These are phyloP conservation scores for Nicotiana attenuata DNA, from an alignment of 257 asterid species.

Conservation along the genomic window DNA sequence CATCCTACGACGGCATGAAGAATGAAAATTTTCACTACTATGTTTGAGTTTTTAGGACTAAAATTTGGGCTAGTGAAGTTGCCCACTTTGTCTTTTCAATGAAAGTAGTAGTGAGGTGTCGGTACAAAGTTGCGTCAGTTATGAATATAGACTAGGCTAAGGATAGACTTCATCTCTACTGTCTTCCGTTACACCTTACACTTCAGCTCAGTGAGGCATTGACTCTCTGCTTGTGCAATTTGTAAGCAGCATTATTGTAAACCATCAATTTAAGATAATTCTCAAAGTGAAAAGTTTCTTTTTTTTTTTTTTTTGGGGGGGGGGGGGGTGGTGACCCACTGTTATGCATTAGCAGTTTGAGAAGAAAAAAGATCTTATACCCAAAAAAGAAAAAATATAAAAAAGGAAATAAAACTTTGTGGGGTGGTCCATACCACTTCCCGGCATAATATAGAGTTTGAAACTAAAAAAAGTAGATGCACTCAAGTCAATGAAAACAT, in stretches of 20 bases:
- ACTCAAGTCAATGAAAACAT: slow-evolving; percentile 20
- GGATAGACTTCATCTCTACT: too few species aligned
- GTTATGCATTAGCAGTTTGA: not conserved
- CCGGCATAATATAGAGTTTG: slow-evolving; percentile 4
- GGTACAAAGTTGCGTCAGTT: too few species aligned
- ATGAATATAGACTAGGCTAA: too few species aligned
- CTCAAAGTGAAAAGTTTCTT: not conserved
- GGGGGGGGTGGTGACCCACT: not conserved
- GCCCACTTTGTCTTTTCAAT: too few species aligned
- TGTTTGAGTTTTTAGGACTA: too few species aligned
- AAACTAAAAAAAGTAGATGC: not conserved
- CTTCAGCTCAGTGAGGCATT: too few species aligned
- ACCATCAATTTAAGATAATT: not conserved
- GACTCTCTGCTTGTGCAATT: not conserved
- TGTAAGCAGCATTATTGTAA: not conserved
- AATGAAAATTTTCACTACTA: too few species aligned
- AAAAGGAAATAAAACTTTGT: not conserved
- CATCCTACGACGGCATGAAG: too few species aligned
- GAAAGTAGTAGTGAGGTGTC: too few species aligned
- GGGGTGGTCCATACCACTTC: slow-evolving; percentile 6
- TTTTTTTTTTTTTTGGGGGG: too few species aligned
- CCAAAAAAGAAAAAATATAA: not conserved
- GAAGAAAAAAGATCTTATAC: not conserved
- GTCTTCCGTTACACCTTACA: too few species aligned
- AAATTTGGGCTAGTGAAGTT: too few species aligned